phyloP scores from a whole-genome alignment of 2,329 filamentous ascomycete genomes.

The Hypoxylon sp. region DNA sequence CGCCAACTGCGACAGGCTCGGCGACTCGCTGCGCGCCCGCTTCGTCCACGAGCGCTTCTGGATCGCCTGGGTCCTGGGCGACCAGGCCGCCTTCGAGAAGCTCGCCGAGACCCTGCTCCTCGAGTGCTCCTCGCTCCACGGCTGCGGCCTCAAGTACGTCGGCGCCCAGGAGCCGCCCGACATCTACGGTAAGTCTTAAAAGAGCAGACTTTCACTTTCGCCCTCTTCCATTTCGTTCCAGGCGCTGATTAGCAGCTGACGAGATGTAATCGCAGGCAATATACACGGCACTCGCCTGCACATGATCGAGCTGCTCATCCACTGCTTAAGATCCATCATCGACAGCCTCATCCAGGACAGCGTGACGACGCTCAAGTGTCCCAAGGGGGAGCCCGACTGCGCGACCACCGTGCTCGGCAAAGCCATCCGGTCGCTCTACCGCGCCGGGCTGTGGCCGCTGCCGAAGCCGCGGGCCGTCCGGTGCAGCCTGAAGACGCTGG shows the following conservation, averaged over 20 bases:
- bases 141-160: slow-evolving; percentile 17
- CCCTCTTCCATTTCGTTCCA: too few species aligned
- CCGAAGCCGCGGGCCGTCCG: slow-evolving; percentile 16
- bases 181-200: slow-evolving; percentile 33
- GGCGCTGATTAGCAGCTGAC: slow-evolving; percentile 11
- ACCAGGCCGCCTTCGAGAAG: slow-evolving; percentile 20
- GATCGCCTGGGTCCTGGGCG: slow-evolving; percentile 34
- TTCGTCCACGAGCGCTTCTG: slow-evolving; percentile 32
- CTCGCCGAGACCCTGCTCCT: slow-evolving; percentile 27
- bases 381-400: slow-evolving; percentile 4
- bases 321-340: slow-evolving; percentile 18
- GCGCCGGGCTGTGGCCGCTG: slow-evolving; percentile 29
- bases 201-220: too few species aligned
- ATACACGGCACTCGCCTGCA: slow-evolving; percentile 23
- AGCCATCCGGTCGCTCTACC: slow-evolving; percentile 26
- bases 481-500: slow-evolving; percentile 21
- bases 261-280: slow-evolving; percentile 12
- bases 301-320: slow-evolving; percentile 24
- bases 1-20: slow-evolving; percentile 19
- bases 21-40: slow-evolving; percentile 14
- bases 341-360: slow-evolving; percentile 19
- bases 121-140: slow-evolving; percentile 6
- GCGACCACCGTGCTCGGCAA: slow-evolving; percentile 26
- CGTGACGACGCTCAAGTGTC: background rate
- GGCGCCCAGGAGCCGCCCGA: slow-evolving; percentile 28